A percentile compares a stretch with the other conserved stretches of the same genome.
phyloP scores from a whole-genome alignment of 2,329 filamentous ascomycete genomes.

The Sporothrix curviconia region DNA sequence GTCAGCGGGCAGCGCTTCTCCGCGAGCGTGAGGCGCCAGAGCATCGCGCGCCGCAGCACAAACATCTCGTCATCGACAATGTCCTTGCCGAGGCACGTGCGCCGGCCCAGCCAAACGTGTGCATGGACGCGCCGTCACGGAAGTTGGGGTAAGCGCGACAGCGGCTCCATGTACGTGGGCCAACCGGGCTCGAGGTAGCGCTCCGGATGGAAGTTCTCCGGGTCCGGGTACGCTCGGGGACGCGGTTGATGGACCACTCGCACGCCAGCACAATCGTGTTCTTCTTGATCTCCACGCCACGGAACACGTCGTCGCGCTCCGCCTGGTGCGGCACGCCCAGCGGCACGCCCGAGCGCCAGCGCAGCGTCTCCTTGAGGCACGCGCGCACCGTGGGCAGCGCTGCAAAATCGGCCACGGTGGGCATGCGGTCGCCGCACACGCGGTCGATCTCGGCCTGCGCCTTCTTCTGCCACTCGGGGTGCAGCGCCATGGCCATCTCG shows the following conservation, averaged over 20 bases:
- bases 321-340: conserved; percentile 45
- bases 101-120: conserved; percentile 58
- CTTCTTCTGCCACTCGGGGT: conserved; percentile 46
- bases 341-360: conserved; percentile 52
- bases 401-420: conserved; percentile 42
- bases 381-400: conserved; percentile 47
- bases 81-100: conserved; percentile 56
- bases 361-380: conserved; percentile 51
- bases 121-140: conserved; percentile 51
- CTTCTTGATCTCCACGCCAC: conserved; percentile 42
- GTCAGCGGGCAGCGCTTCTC: conserved; percentile 37
- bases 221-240: conserved; percentile 55
- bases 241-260: conserved; percentile 52
- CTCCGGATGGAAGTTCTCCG: conserved; percentile 56
- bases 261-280: conserved; percentile 43
- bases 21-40: conserved; percentile 44
- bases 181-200: conserved; percentile 56
- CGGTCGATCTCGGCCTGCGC: conserved; percentile 52
- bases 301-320: conserved; percentile 40
- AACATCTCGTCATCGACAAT: conserved; percentile 56
- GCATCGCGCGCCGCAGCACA: conserved; percentile 39
- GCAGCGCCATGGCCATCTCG: conserved; percentile 45
- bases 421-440: conserved; percentile 48
- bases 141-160: conserved; percentile 58
- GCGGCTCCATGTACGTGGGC: conserved; percentile 59